Evolutionary conservation across 768 basidiomycete species (phyloP).

Genomic region (Lactarius tabidus): DNA sequence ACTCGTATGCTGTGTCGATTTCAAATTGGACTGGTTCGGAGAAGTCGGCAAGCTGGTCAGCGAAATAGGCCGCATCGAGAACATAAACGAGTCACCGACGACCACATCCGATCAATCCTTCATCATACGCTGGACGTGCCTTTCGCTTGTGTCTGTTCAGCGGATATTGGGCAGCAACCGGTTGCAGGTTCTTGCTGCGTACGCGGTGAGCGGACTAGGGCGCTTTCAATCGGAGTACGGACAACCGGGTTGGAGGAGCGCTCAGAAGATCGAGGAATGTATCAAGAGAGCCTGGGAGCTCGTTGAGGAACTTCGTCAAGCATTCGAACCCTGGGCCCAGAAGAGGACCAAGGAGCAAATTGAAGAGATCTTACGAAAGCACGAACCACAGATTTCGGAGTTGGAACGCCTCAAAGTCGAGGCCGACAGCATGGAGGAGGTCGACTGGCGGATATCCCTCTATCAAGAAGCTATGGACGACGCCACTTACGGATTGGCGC

Average conservation of each 20-base stretch:
- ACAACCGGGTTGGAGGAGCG: neutral
- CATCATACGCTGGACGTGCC: conserved; percentile 8
- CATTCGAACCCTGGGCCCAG: neutral
- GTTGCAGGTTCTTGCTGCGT: neutral
- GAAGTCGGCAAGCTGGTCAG: neutral
- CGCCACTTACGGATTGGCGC: neutral
- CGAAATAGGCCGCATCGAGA: neutral
- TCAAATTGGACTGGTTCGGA: neutral
- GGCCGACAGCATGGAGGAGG: neutral
- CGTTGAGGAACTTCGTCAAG: neutral
- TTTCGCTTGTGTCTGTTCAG: neutral
- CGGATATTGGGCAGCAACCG: neutral
- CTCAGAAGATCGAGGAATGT: neutral
- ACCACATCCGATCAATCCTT: neutral
- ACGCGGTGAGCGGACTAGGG: conserved; percentile 1
- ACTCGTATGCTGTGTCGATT: neutral
- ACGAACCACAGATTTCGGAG: neutral
- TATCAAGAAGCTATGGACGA: neutral
- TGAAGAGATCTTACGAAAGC: neutral
- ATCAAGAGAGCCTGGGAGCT: neutral
- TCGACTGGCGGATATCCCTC: neutral
- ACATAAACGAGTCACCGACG: neutral
- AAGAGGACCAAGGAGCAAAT: neutral
- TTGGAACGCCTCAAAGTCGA: conserved; percentile 3
- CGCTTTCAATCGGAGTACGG: neutral